These are phyloP conservation scores for Gautieria morchelliformis DNA, from an alignment of 768 basidiomycete species.

Conservation along the genomic window DNA sequence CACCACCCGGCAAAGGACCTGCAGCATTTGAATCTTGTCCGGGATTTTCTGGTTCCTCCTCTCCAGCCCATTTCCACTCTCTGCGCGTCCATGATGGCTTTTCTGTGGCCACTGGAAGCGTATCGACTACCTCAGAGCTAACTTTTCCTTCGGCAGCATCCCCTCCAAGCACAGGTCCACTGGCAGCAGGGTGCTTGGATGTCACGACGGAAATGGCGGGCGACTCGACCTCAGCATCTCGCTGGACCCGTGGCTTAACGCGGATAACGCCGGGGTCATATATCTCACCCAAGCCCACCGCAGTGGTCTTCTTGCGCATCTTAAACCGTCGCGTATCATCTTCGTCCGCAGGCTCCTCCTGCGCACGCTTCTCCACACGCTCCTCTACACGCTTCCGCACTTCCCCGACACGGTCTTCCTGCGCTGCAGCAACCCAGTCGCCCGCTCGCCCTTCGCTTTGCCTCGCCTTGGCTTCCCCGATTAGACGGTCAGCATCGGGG, in stretches of 20 bases:
- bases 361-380: too few species aligned
- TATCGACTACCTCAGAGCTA: background rate
- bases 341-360: slow-evolving; percentile 25
- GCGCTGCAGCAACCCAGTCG: slow-evolving; percentile 59
- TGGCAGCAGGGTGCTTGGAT: background rate
- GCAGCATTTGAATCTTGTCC: slow-evolving; percentile 1
- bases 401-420: slow-evolving; percentile 9
- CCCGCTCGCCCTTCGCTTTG: slow-evolving; percentile 64
- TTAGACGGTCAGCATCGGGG: slow-evolving; percentile 57
- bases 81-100: slow-evolving; percentile 27
- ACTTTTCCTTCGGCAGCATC: slow-evolving; percentile 1
- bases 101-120: slow-evolving; percentile 8
- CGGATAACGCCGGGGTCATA: slow-evolving; percentile 71
- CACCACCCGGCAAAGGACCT: background rate
- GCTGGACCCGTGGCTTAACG: slow-evolving; percentile 45
- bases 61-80: slow-evolving; percentile 24
- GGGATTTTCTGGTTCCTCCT: background rate
- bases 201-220: background rate
- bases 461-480: slow-evolving; percentile 50
- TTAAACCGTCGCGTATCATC: slow-evolving; percentile 50
- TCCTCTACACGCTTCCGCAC: slow-evolving; percentile 10
- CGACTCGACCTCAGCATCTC: slow-evolving; percentile 36
- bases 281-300: slow-evolving; percentile 59
- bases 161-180: slow-evolving; percentile 10
- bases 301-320: slow-evolving; percentile 52